Evolutionary conservation across 2,329 filamentous ascomycete genomes (phyloP).

Genomic region (Juglanconis sp.): DNA sequence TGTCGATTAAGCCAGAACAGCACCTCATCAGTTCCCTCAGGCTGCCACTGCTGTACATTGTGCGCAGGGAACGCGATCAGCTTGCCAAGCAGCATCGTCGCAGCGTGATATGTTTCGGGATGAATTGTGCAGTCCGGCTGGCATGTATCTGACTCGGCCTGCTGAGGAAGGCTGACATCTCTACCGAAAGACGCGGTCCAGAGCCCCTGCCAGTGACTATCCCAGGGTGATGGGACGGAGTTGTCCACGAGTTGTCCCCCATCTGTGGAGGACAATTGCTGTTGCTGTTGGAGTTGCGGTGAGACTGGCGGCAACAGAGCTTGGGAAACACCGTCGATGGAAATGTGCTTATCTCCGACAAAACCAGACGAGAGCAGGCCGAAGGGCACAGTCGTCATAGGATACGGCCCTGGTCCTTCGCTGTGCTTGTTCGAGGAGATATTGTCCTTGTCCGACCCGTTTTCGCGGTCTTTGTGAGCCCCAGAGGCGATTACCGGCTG

Average conservation of each 20-base stretch:
- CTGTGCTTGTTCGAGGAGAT: not conserved
- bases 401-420: not conserved
- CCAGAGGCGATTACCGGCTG: not conserved
- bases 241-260: not conserved
- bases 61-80: constrained; percentile 20
- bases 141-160: constrained; percentile 17
- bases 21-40: constrained; percentile 17
- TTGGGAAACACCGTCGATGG: constrained; percentile 18
- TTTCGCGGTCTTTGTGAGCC: not conserved
- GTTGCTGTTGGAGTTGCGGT: not conserved
- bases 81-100: constrained; percentile 25
- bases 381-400: not conserved
- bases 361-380: constrained; percentile 18
- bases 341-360: constrained; percentile 3
- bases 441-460: not conserved
- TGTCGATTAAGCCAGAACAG: constrained; percentile 28
- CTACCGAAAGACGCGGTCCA: not conserved
- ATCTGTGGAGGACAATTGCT: not conserved
- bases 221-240: not conserved
- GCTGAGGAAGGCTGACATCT: not conserved
- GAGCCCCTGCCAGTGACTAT: not conserved
- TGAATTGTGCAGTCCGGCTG: constrained; percentile 24
- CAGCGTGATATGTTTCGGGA: constrained; percentile 27
- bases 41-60: constrained; percentile 16
- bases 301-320: constrained; percentile 16